phyloP scores from a whole-genome alignment of 257 asterid genomes.

The Knoxia roxburghii region DNA sequence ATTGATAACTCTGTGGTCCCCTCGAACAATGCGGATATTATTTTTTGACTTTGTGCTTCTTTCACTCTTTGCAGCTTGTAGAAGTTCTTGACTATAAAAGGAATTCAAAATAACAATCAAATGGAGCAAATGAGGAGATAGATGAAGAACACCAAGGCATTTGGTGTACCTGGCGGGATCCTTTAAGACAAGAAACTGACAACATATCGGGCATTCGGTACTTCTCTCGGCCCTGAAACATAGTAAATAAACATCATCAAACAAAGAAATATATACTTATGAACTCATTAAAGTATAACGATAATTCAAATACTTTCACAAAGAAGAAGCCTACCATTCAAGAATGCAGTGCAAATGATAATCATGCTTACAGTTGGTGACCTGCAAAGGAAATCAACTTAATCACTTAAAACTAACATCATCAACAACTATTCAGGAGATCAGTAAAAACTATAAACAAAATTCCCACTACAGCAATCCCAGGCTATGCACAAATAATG shows the following conservation, averaged over 20 bases:
- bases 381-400: conserved; percentile 31
- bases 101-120: conserved; percentile 4
- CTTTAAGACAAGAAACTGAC: conserved; percentile 45
- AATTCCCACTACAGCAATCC: background rate
- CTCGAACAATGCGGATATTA: conserved; percentile 17
- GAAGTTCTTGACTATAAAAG: conserved; percentile 52
- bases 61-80: conserved; percentile 43
- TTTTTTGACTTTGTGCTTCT: conserved; percentile 32
- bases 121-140: background rate
- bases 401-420: background rate
- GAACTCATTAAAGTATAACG: background rate
- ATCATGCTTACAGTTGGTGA: conserved; percentile 59
- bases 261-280: background rate
- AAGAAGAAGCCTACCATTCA: conserved; percentile 45
- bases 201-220: conserved; percentile 64
- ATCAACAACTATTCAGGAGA: background rate
- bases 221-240: conserved; percentile 63
- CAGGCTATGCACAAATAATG: background rate
- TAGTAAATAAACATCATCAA: conserved; percentile 2
- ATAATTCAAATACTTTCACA: background rate
- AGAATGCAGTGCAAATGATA: conserved; percentile 76
- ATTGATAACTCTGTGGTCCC: conserved; percentile 24
- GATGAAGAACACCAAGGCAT: background rate
- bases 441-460: background rate
- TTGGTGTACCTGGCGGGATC: conserved; percentile 53